Evolutionary conservation across 306 rosid species (phyloP), one percentile per base, ranked within the genome.

Genomic region (Betula pendula): DNA sequence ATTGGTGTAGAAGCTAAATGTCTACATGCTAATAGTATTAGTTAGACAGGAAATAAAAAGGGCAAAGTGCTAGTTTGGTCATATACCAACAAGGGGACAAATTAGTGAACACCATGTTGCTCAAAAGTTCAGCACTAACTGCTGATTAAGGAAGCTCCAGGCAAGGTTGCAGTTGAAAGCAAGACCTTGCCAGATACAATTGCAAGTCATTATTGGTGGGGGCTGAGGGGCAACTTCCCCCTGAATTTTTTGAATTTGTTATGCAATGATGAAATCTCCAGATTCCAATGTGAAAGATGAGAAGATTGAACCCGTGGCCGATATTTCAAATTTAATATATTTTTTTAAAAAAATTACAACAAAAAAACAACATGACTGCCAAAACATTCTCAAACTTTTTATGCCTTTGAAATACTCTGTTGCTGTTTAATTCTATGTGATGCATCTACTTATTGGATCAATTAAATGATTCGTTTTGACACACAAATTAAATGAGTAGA

Each of bases 91-190:
- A 58, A 62, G 40, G 15, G 42, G 20, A 62, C 3, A n/a, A 58
- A 17, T 62, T 13, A 31, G 8, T 62, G 22, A n/a, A 31, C 38
- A 29, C 10, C n/a, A 15, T 15, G 42, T 29, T 33, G 15, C 43
- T 62, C 68, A 62, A 62, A 60, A 29, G 63, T 22, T 56, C 22
- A 31, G 22, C 0, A 58, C 40, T 62, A 62, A 62, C n/a, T 62
- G 68, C 68, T 33, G 6, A 62, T 31, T 31, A 62, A 16, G 68
- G 40, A 62, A 62, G 68, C 43, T 16, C 13, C 14, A 16, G 68
- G 42, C 22, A 62, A 62, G 43, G 38, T 62, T n/a, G n/a, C n/a
- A n/a, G n/a, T n/a, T 62, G 68, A 62, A 62, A 62, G 68, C 20
- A 29, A 29, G 68, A 29, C 42, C 68, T 2, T 29, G 68, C 42